These are phyloP conservation scores for Cymodocea nodosa DNA, from an alignment of 116 monocot species.

Conservation along the genomic window DNA sequence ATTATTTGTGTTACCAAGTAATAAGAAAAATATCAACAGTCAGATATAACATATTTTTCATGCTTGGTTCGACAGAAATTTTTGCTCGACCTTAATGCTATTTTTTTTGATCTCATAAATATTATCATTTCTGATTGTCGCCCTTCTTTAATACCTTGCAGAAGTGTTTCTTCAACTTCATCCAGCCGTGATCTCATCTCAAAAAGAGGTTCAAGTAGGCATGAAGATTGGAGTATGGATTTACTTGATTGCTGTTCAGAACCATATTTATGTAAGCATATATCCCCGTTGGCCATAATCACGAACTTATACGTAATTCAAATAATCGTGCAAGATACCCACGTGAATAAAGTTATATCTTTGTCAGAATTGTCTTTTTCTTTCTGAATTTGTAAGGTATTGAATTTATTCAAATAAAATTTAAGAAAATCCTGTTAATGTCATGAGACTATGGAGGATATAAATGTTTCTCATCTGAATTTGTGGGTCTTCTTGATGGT, in stretches of 20 bases:
- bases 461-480: too few species aligned
- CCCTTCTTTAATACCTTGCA: slow-evolving; percentile 15
- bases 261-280: slow-evolving; percentile 55
- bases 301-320: not conserved
- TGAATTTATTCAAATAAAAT: not conserved
- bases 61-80: too few species aligned
- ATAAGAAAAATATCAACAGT: too few species aligned
- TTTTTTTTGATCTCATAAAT: not conserved
- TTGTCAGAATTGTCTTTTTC: not conserved
- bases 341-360: too few species aligned
- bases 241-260: slow-evolving; percentile 81
- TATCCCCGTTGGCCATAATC: not conserved
- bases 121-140: not conserved
- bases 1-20: too few species aligned
- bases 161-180: slow-evolving; percentile 38
- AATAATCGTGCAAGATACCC: too few species aligned
- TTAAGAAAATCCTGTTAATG: not conserved
- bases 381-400: not conserved
- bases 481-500: too few species aligned
- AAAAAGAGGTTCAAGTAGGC: slow-evolving; percentile 27
- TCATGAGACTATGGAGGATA: not conserved
- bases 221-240: slow-evolving; percentile 70
- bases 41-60: too few species aligned
- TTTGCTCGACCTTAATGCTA: not conserved
- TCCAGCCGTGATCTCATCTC: slow-evolving; percentile 41